Percentiles rank a stretch among this genome's conserved stretches.
These are phyloP conservation scores for Trichoderma endophyticum DNA, from an alignment of 2,329 filamentous ascomycete species.

Conservation along the genomic window DNA sequence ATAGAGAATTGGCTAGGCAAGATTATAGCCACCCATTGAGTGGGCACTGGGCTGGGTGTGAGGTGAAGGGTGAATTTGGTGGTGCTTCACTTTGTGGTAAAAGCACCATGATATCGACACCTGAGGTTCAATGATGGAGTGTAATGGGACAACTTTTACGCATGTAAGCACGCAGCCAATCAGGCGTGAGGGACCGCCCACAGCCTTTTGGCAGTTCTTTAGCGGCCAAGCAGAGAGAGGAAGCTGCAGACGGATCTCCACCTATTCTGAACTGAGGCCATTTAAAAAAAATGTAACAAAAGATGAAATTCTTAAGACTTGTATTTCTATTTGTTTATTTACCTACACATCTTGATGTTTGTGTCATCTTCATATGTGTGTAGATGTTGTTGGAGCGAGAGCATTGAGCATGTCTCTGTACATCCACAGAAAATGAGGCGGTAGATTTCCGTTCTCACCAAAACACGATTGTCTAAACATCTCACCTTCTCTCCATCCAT, in stretches of 20 bases:
- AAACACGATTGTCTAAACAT: neutral
- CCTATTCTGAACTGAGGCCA: neutral
- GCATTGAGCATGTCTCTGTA: neutral
- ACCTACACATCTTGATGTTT: neutral
- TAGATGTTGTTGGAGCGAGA: neutral
- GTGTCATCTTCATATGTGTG: neutral
- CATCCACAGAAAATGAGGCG: neutral
- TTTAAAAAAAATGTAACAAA: neutral
- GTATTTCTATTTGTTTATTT: too few relatives aligned
- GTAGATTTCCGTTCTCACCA: neutral
- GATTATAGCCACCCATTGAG: neutral
- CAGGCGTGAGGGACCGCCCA: neutral
- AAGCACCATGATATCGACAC: neutral
- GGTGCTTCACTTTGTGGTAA: neutral
- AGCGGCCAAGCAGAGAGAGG: neutral
- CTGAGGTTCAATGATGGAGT: neutral
- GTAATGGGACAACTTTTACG: neutral
- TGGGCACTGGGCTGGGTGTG: neutral
- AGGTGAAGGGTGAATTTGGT: neutral
- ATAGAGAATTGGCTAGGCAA: neutral
- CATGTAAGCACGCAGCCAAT: conserved; percentile 1
- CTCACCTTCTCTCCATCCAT: neutral
- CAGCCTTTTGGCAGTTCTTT: neutral
- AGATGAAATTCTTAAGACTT: too few relatives aligned
- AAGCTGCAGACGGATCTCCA: neutral